A percentile compares a stretch with the other conserved stretches of the same genome.
Conservation (phyloP, 1,284 basidiomycete species). For the Ceratobasidium sp. region DNA sequence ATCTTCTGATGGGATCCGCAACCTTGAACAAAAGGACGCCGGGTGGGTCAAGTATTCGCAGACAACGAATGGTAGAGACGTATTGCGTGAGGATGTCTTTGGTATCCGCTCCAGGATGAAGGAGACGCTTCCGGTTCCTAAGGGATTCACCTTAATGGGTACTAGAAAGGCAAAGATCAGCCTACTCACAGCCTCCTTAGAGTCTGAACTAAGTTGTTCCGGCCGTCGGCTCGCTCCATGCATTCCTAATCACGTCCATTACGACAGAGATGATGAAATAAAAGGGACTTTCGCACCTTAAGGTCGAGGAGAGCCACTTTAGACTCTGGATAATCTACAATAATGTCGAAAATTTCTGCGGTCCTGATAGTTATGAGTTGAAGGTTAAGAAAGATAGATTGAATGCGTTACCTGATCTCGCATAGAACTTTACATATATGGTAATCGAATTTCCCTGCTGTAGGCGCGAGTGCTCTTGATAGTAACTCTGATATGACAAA, state of each 20-base stretch:
- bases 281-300: slow-evolving; percentile 67
- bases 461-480: slow-evolving; percentile 78
- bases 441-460: slow-evolving; percentile 90
- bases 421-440: slow-evolving; percentile 91
- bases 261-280: neutral
- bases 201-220: slow-evolving; percentile 75
- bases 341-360: slow-evolving; percentile 94
- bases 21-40: slow-evolving; percentile 94
- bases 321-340: slow-evolving; percentile 93
- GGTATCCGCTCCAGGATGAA: slow-evolving; percentile 97
- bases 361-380: slow-evolving; percentile 66
- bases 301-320: slow-evolving; percentile 89
- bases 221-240: slow-evolving; percentile 82
- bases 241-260: slow-evolving; percentile 69
- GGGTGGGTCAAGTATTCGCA: slow-evolving; percentile 91
- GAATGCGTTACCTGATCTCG: slow-evolving; percentile 75
- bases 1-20: slow-evolving; percentile 89
- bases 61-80: slow-evolving; percentile 92
- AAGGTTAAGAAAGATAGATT: neutral
- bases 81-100: slow-evolving; percentile 93
- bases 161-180: neutral
- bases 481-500: slow-evolving; percentile 42
- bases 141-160: slow-evolving; percentile 19
- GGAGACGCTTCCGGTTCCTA: slow-evolving; percentile 87
- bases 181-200: slow-evolving; percentile 77